Base-by-base conservation (phyloP, 2,329 filamentous ascomycete genomes). In the Cercospora canescens region DNA sequence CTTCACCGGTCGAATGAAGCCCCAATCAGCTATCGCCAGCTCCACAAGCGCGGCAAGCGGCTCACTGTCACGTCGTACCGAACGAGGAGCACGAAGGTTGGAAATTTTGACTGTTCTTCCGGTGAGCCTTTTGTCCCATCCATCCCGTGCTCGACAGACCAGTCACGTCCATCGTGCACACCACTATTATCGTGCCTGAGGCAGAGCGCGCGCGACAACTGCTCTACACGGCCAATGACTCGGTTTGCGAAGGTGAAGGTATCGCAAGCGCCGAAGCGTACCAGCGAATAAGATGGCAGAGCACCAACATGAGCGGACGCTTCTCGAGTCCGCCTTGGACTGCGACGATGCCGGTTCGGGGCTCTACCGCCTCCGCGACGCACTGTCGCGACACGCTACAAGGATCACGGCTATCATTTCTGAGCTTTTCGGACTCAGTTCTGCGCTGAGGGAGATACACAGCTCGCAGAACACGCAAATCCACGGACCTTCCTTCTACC, bases 381-480 rank as follows among this genome's bases (percentile, higher is more conserved):
- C 81, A 69, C 81, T 88, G 57, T 82, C 84, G 7, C 79, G 85
- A 60, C 77, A 83, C 70, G 79, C 82, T 35, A 81, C 82, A 34
- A 82, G 85, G 50, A 84, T 88, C 70, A 85, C 84, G 26, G 79
- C 79, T 34, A 75, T 85, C 30, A 84, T 88, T 60, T 81, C 83
- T 62, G 81, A 86, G 66, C 79, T 88, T 26, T 87, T 85, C 72
- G 80, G 80, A 60, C 83, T 88, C 73, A 84, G 84, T 63, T 79
- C 81, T 56, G 79, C 78, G 8, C 77, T 89, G 26, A 81, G 81
- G 54, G 77, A 77, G 48, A 76, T 88, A 41, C 80, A 85, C 48
- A 78, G 78, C 58, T 75, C 81, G 30, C 75, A 83, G 32, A 76
- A 78, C 14, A 74, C 79, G 64, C 77, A 78, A 30, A 77, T 74